Percentiles rank a stretch among this genome's conserved stretches.
Evolutionary conservation across 139 green algal species (phyloP).

Genomic region (Chlamydomonas sp.): DNA sequence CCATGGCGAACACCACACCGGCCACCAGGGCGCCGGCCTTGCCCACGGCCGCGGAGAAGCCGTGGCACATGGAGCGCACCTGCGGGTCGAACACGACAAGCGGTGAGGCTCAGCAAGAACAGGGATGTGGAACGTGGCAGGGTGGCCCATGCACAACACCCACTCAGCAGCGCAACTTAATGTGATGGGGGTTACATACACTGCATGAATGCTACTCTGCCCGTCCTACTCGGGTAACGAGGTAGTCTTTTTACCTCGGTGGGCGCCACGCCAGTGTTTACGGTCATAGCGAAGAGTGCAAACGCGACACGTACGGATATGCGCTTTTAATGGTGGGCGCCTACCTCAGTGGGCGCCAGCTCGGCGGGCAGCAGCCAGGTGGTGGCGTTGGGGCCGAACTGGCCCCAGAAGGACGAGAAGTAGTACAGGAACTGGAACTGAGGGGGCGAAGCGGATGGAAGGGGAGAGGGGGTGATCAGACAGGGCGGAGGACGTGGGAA

Average conservation of each 20-base stretch:
- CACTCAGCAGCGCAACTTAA: too few relatives aligned
- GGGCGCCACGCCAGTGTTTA: too few relatives aligned
- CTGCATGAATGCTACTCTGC: too few relatives aligned
- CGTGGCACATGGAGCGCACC: slow-evolving; percentile 49
- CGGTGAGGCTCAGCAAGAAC: background rate
- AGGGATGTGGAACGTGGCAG: background rate
- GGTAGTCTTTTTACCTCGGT: too few relatives aligned
- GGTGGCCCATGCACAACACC: too few relatives aligned
- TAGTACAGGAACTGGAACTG: slow-evolving; percentile 85
- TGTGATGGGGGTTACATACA: too few relatives aligned
- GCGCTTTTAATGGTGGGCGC: too few relatives aligned
- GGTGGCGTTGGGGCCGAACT: slow-evolving; percentile 39
- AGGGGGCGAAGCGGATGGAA: background rate
- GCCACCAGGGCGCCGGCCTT: slow-evolving; percentile 58
- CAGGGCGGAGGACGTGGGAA: slow-evolving; percentile 44
- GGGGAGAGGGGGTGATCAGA: background rate
- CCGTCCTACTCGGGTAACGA: too few relatives aligned
- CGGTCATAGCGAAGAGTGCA: too few relatives aligned
- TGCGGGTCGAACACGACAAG: background rate
- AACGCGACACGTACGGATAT: too few relatives aligned
- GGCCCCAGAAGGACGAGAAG: slow-evolving; percentile 82
- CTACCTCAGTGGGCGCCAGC: slow-evolving; percentile 29
- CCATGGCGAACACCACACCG: slow-evolving; percentile 30
- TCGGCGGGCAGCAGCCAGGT: slow-evolving; percentile 41
- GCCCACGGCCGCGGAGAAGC: slow-evolving; percentile 49